Conservation (phyloP, 257 asterid genomes). For the Fraxinus pennsylvanica region DNA sequence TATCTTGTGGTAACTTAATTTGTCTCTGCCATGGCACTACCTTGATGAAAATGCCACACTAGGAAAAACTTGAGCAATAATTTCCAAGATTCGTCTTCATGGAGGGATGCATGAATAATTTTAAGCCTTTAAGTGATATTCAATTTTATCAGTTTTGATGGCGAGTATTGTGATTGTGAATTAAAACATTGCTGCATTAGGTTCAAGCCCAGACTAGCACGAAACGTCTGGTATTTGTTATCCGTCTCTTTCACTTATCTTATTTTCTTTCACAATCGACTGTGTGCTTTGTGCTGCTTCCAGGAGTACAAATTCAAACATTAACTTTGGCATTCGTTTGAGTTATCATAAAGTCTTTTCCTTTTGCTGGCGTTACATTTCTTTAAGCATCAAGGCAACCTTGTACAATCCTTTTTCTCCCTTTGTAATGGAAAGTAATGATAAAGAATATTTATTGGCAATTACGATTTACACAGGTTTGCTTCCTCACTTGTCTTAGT, state of each 20-base stretch:
- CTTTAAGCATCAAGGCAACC: neutral
- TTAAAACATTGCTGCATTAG: neutral
- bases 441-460: neutral
- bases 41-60: neutral
- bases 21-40: neutral
- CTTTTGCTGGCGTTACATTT: neutral
- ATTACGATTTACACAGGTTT: neutral
- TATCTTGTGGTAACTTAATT: conserved; percentile 14
- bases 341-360: neutral
- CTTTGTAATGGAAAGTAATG: neutral
- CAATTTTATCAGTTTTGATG: neutral
- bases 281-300: neutral
- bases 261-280: neutral
- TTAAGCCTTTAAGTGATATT: neutral
- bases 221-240: neutral
- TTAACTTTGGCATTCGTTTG: neutral
- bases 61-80: neutral
- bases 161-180: neutral
- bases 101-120: neutral
- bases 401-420: neutral
- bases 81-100: neutral
- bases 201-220: neutral
- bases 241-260: neutral
- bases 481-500: neutral
- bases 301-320: neutral